phyloP scores from a whole-genome alignment of 768 basidiomycete genomes.

The Leccinellum albellum region DNA sequence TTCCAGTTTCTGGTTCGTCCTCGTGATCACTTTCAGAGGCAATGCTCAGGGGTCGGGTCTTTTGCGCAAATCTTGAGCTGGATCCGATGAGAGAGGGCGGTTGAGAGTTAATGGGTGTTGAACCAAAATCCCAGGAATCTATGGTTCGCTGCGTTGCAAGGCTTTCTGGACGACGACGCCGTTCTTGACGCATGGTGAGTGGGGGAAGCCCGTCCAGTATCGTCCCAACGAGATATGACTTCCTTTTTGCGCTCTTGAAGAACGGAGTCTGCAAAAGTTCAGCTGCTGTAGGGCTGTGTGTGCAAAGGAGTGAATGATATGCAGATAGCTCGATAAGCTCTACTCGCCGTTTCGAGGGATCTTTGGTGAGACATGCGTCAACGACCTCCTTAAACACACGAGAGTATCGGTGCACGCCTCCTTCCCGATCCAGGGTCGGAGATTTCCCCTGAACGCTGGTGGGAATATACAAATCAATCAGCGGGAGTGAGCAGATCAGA shows the following conservation, averaged over 20 bases:
- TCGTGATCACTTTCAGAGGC: constrained; percentile 4
- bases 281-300: constrained; percentile 67
- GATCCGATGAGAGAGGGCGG: constrained; percentile 7
- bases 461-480: not conserved
- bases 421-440: constrained; percentile 71
- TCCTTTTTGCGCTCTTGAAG: constrained; percentile 77
- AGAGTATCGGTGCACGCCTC: constrained; percentile 71
- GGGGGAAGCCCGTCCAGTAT: constrained; percentile 77
- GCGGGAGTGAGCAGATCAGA: not conserved
- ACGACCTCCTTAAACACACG: constrained; percentile 81
- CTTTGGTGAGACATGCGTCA: constrained; percentile 78
- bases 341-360: constrained; percentile 68
- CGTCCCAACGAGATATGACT: constrained; percentile 69
- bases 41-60: not conserved
- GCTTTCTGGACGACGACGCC: constrained; percentile 41
- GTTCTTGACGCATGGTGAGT: constrained; percentile 68
- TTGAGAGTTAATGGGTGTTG: constrained; percentile 41
- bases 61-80: constrained; percentile 4
- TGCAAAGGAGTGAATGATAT: not conserved
- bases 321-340: not conserved
- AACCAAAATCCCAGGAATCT: constrained; percentile 79
- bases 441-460: constrained; percentile 69
- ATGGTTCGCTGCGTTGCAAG: constrained; percentile 45
- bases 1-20: constrained; percentile 3
- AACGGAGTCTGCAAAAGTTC: constrained; percentile 76